phyloP scores from a whole-genome alignment of 768 basidiomycete genomes.

The Tylopilus plumbeoviolaceoides region DNA sequence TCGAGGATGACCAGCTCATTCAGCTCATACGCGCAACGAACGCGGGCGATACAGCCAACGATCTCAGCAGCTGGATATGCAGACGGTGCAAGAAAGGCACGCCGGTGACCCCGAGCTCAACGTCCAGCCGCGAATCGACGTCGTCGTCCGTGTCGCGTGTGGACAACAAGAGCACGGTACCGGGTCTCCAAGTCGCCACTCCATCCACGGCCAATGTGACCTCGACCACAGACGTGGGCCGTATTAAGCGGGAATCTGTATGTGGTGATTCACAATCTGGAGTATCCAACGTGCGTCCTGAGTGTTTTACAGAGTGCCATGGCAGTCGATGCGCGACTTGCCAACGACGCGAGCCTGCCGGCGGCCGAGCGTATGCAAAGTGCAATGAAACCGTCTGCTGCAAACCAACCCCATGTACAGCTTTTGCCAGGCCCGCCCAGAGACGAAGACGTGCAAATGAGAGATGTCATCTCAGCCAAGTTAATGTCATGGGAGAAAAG shows the following conservation, averaged over 20 bases:
- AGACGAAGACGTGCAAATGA: slow-evolving; percentile 7
- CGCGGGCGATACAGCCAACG: slow-evolving; percentile 20
- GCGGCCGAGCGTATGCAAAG: background rate
- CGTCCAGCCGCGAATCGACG: slow-evolving; percentile 7
- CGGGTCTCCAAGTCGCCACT: background rate
- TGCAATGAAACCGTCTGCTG: background rate
- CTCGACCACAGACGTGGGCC: background rate
- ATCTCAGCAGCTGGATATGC: slow-evolving; percentile 27
- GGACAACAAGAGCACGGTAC: background rate
- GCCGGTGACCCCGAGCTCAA: background rate
- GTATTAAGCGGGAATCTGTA: slow-evolving; percentile 9
- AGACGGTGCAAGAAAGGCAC: slow-evolving; percentile 27
- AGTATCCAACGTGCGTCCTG: background rate
- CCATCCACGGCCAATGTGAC: background rate
- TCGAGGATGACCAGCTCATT: slow-evolving; percentile 26
- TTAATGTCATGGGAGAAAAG: background rate
- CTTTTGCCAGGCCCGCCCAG: background rate
- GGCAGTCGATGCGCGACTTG: too few relatives aligned
- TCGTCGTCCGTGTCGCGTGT: slow-evolving; percentile 4
- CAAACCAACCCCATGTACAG: background rate
- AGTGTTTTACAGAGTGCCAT: slow-evolving; percentile 4
- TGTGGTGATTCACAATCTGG: background rate
- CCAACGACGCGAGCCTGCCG: too few relatives aligned
- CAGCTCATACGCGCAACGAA: slow-evolving; percentile 23
- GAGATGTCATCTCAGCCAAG: background rate